Base-by-base conservation (phyloP, 2,329 filamentous ascomycete genomes). In the Phyllosticta paracitricarpa region DNA sequence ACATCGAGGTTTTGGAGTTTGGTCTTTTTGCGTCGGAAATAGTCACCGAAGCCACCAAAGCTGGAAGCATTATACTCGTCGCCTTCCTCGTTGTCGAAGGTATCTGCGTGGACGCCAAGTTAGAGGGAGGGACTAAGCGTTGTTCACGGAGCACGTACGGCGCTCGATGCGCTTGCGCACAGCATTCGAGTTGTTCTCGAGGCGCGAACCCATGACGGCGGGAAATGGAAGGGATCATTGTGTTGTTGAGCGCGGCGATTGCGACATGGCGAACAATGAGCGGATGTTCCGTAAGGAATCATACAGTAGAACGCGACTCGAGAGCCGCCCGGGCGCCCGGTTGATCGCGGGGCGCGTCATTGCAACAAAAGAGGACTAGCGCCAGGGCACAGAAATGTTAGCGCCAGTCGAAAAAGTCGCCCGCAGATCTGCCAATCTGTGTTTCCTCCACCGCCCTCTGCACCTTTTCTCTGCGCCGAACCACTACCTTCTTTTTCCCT, bases 1-100 rank as follows among this genome's bases (percentile, higher is more conserved):
- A 86, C 86, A 75, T 99, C 94, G 30, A 94, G 83, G 69, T 99
- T 99, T 74, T 97, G 94, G 3, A 99, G 82, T 72, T 99, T 99
- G 74, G 96, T 86, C 80, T 96, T 97, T 79, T 99, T 99, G 61
- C 92, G 87, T 57, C 92, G 83, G 72, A 97, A 95, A 74, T 97
- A 99, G 70, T 97, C 93, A 25, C 81, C 76, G 69, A 97, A 95
- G 8, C 92, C 93, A 26, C 91, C 90, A 73, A 97, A 99, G 58
- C 83, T 84, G 64, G 91, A 97, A 1, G 81, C 84, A 62, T 87
- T 86, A 73, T 99, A 99, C 73, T 99, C 95, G 62, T 97, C 93
- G 62, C 94, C 93, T 25, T 83, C 82, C 71, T 97, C 91, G 69
- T 89, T 82, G 2, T 87, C 79, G 72, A 97, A 97, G 2, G 80